Evolutionary conservation across 2,329 filamentous ascomycete genomes (phyloP), one percentile per base, ranked within the genome.

Genomic region (Cladosporium phlei): DNA sequence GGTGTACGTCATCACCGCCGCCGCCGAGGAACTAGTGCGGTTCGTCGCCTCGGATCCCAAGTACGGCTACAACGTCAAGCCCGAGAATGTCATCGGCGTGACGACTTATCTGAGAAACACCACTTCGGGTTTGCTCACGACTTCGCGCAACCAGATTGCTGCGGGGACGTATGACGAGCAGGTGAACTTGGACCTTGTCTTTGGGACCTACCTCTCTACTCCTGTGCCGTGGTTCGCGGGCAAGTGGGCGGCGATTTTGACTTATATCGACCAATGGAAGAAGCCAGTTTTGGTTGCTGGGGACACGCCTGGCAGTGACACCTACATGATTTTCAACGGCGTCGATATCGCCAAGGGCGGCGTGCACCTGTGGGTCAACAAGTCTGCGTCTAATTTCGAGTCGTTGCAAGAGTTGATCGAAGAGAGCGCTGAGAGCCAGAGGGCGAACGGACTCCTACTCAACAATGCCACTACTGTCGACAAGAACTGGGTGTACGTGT

Each of bases 401-500:
- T 47, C 68, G 49, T 58, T 72, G 33, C 52, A 65, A 20, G 57
- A 52, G 20, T 68, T 71, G 68, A 68, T 67, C n/a, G 50, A 50
- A 35, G 55, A 69, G 3, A 63, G 59, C 40, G 56, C 64, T 3
- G 56, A 55, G 17, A 61, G 53, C 2, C 69, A 72, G 55, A 54
- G 54, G 40, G 55, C 59, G 46, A 60, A 68, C 34, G 64, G 65
- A 1, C 48, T 66, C 7, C n/a, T n/a, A n/a, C n/a, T n/a, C n/a
- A n/a, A n/a, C n/a, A n/a, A n/a, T n/a, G 57, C 61, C 1, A 69
- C 70, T 2, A 72, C 68, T 11, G 70, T 67, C 2, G 58, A 72
- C 47, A 70, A 70, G 63, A 71, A 71, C 56, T 73, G 70, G 70
- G 63, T 73, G 3, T 59, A 66, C 4, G 70, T 72, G 2, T 64